Evolutionary conservation across 2,329 filamentous ascomycete genomes (phyloP), one percentile per base, ranked within the genome.

Genomic region (Botrytis elliptica): DNA sequence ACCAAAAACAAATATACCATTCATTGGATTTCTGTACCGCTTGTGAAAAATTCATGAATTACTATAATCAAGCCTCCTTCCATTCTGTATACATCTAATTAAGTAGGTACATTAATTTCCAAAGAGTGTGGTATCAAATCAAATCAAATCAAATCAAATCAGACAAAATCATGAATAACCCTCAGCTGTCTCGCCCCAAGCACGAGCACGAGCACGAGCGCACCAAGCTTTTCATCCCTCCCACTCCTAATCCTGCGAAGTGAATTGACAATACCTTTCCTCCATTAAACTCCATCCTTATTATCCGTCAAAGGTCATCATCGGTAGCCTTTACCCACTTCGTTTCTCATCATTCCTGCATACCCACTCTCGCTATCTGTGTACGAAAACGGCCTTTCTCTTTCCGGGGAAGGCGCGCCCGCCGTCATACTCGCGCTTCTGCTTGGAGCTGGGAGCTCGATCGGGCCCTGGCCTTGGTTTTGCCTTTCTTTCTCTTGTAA

Each of bases 321-420:
- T 44, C 55, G 55, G 18, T 57, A 57, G n/a, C 38, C 55, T 18
- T 52, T 60, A 14, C 49, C 52, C 44, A 64, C 42, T 36, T 73
- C 44, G 1, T n/a, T 52, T 16, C 55, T 62, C 71, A 69, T 73
- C 59, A 49, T 60, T 29, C 70, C 59, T 20, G 66, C 72, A 73
- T 73, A 73, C n/a, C 72, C 72, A 38, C 52, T 63, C 57, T 73
- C 72, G 33, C 72, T 73, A 18, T 73, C 66, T 3, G 72, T 71
- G 44, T 71, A 73, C 1, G 72, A 73, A 38, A 73, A 73, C 0
- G 72, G 72, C 9, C 72, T 33, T 52, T 70, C 72, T 59, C 36
- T 38, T 18, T 42, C 29, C 14, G 66, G 72, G 12, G 57, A 70
- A 70, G 62, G 70, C 33, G 62, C 62, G 20, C 70, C 70, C 4